A percentile compares a stretch with the other conserved stretches of the same genome.
Conservation (phyloP, 2,329 filamentous ascomycete species). For the Ophiostoma quercus region DNA sequence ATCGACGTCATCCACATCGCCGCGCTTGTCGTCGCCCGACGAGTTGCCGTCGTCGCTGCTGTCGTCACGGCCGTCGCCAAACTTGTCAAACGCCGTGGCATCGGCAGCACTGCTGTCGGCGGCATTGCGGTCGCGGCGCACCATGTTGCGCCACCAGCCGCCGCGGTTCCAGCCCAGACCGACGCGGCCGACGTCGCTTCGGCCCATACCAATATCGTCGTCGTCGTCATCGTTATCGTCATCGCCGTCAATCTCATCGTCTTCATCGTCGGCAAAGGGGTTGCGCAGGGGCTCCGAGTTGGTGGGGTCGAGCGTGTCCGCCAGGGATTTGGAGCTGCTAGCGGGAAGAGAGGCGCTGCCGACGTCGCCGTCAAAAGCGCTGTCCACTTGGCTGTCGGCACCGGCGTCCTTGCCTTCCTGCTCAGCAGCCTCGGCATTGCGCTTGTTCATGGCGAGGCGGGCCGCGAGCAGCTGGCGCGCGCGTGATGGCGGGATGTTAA, state of each 20-base stretch:
- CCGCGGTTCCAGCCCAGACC: constrained; percentile 34
- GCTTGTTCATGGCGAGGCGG: constrained; percentile 70
- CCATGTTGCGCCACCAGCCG: constrained; percentile 37
- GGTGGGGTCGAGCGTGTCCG: constrained; percentile 21
- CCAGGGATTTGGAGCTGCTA: constrained; percentile 16
- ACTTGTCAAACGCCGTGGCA: constrained; percentile 29
- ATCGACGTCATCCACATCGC: constrained; percentile 42
- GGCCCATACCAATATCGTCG: constrained; percentile 37
- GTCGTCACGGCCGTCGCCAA: constrained; percentile 38
- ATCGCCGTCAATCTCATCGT: constrained; percentile 47
- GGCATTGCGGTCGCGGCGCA: constrained; percentile 26
- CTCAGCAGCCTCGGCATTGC: constrained; percentile 44
- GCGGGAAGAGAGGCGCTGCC: constrained; percentile 17
- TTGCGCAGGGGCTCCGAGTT: constrained; percentile 39
- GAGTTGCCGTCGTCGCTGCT: constrained; percentile 24
- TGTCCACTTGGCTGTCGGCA: neutral
- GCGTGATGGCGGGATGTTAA: constrained; percentile 81
- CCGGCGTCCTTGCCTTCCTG: constrained; percentile 38
- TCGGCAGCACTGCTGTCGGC: neutral
- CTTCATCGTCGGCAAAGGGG: constrained; percentile 55
- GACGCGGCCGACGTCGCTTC: constrained; percentile 32
- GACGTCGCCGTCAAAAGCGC: neutral
- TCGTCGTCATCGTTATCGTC: constrained; percentile 34
- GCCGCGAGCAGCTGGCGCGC: constrained; percentile 88
- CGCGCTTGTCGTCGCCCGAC: constrained; percentile 31